Conservation (phyloP, 2,329 filamentous ascomycete genomes). For the Neurospora sp. region DNA sequence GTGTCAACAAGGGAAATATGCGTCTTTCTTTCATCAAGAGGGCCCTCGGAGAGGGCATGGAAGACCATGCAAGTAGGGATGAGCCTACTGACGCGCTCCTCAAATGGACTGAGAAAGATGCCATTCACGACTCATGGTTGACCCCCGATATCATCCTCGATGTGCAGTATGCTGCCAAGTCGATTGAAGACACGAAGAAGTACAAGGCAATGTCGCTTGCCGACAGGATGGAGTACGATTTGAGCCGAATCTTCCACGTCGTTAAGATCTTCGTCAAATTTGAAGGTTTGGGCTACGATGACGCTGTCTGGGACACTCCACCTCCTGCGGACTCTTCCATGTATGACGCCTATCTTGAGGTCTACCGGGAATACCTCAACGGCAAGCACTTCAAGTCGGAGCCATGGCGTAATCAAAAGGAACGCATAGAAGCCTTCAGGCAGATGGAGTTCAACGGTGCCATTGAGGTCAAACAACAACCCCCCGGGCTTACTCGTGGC, state of each 20-base stretch:
- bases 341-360: constrained; percentile 71
- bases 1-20: constrained; percentile 53
- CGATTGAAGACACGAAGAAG: constrained; percentile 25
- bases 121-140: constrained; percentile 79
- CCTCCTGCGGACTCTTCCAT: constrained; percentile 57
- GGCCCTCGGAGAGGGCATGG: constrained; percentile 44
- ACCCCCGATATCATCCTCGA: constrained; percentile 83
- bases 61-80: constrained; percentile 9
- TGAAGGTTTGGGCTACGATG: constrained; percentile 83
- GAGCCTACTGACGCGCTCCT: constrained; percentile 33
- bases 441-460: constrained; percentile 53
- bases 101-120: constrained; percentile 63
- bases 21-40: constrained; percentile 68
- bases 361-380: constrained; percentile 78
- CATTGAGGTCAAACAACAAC: constrained; percentile 62
- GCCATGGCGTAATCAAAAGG: constrained; percentile 49
- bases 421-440: constrained; percentile 61
- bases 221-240: constrained; percentile 57
- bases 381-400: constrained; percentile 60
- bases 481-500: constrained; percentile 62
- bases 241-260: constrained; percentile 63
- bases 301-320: constrained; percentile 80
- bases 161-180: constrained; percentile 31
- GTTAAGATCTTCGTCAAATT: constrained; percentile 77
- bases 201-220: constrained; percentile 39